Conservation (phyloP, 164 flowering plant species). For the Vitis labrusca region DNA sequence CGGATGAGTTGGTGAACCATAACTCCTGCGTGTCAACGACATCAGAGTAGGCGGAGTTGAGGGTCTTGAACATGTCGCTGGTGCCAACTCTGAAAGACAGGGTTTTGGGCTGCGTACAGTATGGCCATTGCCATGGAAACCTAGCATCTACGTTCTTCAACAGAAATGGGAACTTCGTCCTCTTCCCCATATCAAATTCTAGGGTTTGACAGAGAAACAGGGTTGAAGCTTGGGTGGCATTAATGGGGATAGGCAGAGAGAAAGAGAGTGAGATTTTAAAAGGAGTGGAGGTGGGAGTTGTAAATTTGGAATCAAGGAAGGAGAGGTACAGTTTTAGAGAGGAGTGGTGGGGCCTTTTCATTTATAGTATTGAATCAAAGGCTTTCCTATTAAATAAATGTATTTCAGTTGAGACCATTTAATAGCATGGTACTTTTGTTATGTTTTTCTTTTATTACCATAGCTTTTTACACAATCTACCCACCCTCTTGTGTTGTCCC, state of each 20-base stretch:
- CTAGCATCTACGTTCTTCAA: slow-evolving; percentile 12
- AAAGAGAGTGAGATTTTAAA: not conserved
- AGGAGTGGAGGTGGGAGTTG: slow-evolving; percentile 10
- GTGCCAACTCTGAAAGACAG: slow-evolving; percentile 51
- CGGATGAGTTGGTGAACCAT: slow-evolving; percentile 42
- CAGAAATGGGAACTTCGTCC: slow-evolving; percentile 42
- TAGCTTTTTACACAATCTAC: too few species aligned
- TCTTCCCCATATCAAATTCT: slow-evolving; percentile 26
- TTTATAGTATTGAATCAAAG: slow-evolving; percentile 8
- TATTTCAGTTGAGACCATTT: not conserved
- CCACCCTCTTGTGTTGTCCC: too few species aligned
- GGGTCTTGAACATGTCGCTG: slow-evolving; percentile 35
- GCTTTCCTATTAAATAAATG: slow-evolving; percentile 4
- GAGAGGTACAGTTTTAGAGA: not conserved
- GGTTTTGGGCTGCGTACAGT: slow-evolving; percentile 65
- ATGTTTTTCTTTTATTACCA: too few species aligned
- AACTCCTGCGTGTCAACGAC: slow-evolving; percentile 27
- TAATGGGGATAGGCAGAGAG: too few species aligned
- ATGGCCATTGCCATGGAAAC: slow-evolving; percentile 63
- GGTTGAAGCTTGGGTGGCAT: too few species aligned
- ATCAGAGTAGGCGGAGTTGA: slow-evolving; percentile 39
- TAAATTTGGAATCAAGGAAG: not conserved
- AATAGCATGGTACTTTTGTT: not conserved
- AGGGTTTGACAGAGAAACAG: not conserved
- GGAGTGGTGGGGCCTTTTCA: slow-evolving; percentile 22